Conservation (phyloP, 2,329 filamentous ascomycete genomes). For the Hymenoscyphus occultus region DNA sequence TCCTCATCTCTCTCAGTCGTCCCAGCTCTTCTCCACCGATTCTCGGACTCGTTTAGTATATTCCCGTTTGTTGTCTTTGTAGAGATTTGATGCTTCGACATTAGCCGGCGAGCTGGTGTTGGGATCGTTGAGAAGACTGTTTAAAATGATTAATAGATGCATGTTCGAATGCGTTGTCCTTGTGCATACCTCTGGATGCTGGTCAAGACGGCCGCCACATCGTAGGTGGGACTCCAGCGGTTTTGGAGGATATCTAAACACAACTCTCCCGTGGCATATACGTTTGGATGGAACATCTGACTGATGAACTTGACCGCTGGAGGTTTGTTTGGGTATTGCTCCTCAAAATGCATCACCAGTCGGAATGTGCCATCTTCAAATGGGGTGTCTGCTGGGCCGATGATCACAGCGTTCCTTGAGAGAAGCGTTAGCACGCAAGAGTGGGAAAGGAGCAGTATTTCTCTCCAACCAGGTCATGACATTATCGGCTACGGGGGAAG, state of each 20-base stretch:
- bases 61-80: constrained; percentile 96
- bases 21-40: constrained; percentile 99
- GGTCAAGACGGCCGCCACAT: constrained; percentile 93
- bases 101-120: constrained; percentile 99
- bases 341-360: constrained; percentile 98
- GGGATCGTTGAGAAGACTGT: constrained; percentile 89
- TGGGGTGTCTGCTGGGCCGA: constrained; percentile 92
- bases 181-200: constrained; percentile 84
- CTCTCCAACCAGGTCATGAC: constrained; percentile 83
- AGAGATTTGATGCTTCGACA: constrained; percentile 95
- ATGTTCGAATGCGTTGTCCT: neutral
- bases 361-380: constrained; percentile 98
- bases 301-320: constrained; percentile 98
- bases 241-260: constrained; percentile 98
- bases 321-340: constrained; percentile 98
- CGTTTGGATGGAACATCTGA: constrained; percentile 99
- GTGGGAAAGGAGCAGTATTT: too few species aligned
- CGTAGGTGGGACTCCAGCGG: constrained; percentile 97
- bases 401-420: constrained; percentile 93
- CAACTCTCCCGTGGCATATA: constrained; percentile 94
- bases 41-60: constrained; percentile 94
- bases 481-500: constrained; percentile 92
- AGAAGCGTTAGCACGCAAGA: neutral
- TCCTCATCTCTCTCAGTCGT: constrained; percentile 58
- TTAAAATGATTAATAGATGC: neutral